A percentile compares a stretch with the other conserved stretches of the same genome.
phyloP scores from a whole-genome alignment of 2,329 filamentous ascomycete species.

The Paecilomyces sp. region DNA sequence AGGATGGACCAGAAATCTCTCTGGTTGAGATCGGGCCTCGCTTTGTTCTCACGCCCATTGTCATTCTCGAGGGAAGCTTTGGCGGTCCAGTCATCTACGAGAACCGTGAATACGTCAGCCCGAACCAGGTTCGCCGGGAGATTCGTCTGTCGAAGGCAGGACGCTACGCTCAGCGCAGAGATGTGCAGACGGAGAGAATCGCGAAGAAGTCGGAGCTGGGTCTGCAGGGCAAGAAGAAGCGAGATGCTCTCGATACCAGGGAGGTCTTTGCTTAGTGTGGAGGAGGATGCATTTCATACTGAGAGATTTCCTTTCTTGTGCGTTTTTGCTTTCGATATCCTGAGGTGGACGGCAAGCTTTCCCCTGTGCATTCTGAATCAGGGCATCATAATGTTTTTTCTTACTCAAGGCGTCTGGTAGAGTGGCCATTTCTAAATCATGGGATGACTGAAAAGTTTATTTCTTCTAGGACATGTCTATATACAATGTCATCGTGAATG shows the following conservation, averaged over 20 bases:
- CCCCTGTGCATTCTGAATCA: conserved; percentile 25
- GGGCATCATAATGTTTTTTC: conserved; percentile 21
- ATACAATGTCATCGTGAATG: neutral
- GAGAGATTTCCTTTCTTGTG: conserved; percentile 10
- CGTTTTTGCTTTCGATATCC: conserved; percentile 22
- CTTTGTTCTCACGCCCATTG: conserved; percentile 87
- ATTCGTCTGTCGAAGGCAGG: conserved; percentile 68
- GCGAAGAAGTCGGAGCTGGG: conserved; percentile 72
- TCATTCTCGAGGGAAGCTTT: conserved; percentile 91
- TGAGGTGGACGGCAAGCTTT: conserved; percentile 13
- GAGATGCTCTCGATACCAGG: conserved; percentile 67
- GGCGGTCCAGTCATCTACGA: conserved; percentile 96
- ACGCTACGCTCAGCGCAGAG: conserved; percentile 68
- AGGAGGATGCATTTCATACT: conserved; percentile 5
- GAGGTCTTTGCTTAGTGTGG: conserved; percentile 61
- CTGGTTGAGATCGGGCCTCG: conserved; percentile 91
- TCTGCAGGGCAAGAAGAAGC: conserved; percentile 57
- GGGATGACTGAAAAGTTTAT: conserved; percentile 4
- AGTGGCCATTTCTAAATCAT: conserved; percentile 5
- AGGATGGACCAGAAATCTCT: conserved; percentile 61
- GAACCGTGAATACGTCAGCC: conserved; percentile 94
- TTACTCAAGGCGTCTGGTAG: conserved; percentile 25
- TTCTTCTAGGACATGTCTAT: neutral
- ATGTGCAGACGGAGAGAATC: conserved; percentile 64
- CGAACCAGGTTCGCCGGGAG: conserved; percentile 87